Percentiles rank a stretch among this genome's conserved stretches.
Conservation (phyloP, 2,329 filamentous ascomycete genomes). For the Plenodomus tracheiphilus region DNA sequence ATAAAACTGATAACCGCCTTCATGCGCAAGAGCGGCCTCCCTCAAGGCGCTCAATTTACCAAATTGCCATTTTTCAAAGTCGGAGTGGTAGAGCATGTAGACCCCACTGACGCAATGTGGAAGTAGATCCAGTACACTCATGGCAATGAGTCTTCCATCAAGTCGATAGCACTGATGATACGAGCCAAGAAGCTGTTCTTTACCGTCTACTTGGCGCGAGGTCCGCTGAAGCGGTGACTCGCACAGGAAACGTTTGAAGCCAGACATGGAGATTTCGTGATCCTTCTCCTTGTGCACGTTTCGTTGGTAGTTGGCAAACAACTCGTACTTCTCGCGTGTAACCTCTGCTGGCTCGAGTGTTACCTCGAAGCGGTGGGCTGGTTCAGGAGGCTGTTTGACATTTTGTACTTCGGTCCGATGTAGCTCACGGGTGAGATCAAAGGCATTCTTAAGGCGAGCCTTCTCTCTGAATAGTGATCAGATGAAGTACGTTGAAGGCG, state of each 20-base stretch:
- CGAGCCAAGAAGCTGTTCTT: slow-evolving; percentile 66
- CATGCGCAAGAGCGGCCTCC: slow-evolving; percentile 71
- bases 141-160: slow-evolving; percentile 73
- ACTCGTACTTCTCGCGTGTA: slow-evolving; percentile 72
- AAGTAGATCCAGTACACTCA: slow-evolving; percentile 76
- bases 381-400: slow-evolving; percentile 62
- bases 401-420: slow-evolving; percentile 67
- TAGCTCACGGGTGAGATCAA: slow-evolving; percentile 67
- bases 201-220: slow-evolving; percentile 51
- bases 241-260: slow-evolving; percentile 76
- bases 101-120: slow-evolving; percentile 79
- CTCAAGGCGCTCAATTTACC: slow-evolving; percentile 76
- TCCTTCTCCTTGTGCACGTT: slow-evolving; percentile 70
- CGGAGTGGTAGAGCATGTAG: slow-evolving; percentile 81
- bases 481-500: not conserved
- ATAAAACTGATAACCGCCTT: slow-evolving; percentile 74
- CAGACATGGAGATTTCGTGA: slow-evolving; percentile 59
- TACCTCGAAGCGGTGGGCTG: slow-evolving; percentile 69
- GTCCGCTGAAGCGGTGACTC: slow-evolving; percentile 64
- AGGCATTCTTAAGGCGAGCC: slow-evolving; percentile 66
- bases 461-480: slow-evolving; percentile 49
- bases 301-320: slow-evolving; percentile 76
- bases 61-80: slow-evolving; percentile 69
- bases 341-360: slow-evolving; percentile 71
- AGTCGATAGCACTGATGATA: slow-evolving; percentile 83